Conservation (phyloP, 2,329 filamentous ascomycete species). For the Venturia asperata region DNA sequence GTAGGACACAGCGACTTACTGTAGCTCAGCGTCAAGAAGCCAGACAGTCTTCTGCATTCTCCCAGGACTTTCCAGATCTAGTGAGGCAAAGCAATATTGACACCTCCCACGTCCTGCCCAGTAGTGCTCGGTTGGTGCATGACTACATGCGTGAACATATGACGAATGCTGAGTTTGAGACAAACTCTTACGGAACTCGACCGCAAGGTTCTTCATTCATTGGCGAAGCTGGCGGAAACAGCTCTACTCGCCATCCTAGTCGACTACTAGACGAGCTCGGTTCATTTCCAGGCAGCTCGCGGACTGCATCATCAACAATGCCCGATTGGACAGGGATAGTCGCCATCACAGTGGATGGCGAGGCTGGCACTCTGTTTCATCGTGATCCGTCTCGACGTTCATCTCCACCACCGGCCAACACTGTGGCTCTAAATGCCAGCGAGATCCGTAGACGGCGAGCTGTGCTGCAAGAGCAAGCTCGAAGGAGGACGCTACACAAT, state of each 20-base stretch:
- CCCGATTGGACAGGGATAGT: background rate
- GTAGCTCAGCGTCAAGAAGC: background rate
- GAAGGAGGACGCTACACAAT: background rate
- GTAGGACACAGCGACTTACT: conserved; percentile 6
- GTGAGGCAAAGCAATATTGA: conserved; percentile 9
- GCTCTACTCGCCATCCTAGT: background rate
- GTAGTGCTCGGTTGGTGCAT: conserved; percentile 8
- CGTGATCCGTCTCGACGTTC: background rate
- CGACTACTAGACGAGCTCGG: background rate
- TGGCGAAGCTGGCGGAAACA: background rate
- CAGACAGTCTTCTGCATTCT: conserved; percentile 16
- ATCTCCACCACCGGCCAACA: background rate
- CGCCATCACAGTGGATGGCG: conserved; percentile 2
- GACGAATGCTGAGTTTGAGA: background rate
- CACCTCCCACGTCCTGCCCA: background rate
- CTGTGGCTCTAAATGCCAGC: background rate
- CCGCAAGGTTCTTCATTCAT: background rate
- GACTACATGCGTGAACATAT: conserved; percentile 15
- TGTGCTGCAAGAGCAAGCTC: conserved; percentile 6
- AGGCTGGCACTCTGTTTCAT: background rate
- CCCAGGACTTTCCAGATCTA: conserved; percentile 17
- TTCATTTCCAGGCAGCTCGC: background rate
- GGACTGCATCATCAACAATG: background rate
- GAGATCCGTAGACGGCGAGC: conserved; percentile 6
- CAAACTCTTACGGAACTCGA: background rate